These are phyloP conservation scores for Truncatella angustata DNA, from an alignment of 2,329 filamentous ascomycete species.

Conservation along the genomic window DNA sequence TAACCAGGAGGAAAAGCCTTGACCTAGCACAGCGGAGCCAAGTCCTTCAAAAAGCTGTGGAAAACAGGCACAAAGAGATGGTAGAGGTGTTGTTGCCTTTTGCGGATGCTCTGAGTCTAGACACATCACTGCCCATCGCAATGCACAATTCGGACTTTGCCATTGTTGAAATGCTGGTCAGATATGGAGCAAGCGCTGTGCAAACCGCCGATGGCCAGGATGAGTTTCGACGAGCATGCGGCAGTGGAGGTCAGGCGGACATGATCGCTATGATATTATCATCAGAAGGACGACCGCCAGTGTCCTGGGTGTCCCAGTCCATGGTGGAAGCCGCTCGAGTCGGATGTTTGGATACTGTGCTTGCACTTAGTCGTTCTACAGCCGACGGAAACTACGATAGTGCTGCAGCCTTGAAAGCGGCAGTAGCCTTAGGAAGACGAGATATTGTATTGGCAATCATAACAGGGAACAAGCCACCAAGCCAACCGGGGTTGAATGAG, in stretches of 20 bases:
- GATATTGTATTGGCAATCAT: conserved; percentile 56
- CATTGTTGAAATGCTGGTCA: conserved; percentile 47
- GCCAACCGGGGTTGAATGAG: conserved; percentile 44
- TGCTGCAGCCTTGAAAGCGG: conserved; percentile 50
- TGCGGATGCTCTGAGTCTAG: conserved; percentile 49
- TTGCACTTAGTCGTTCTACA: conserved; percentile 48
- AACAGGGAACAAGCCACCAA: conserved; percentile 51
- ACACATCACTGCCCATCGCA: conserved; percentile 48
- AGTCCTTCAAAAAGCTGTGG: conserved; percentile 49
- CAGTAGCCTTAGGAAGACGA: conserved; percentile 45
- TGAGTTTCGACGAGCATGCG: conserved; percentile 52
- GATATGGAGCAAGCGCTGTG: conserved; percentile 48
- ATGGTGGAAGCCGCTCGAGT: conserved; percentile 50
- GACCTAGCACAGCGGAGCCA: conserved; percentile 50
- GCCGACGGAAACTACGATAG: conserved; percentile 53
- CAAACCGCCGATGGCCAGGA: conserved; percentile 50
- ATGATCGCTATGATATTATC: conserved; percentile 48
- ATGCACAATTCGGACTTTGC: conserved; percentile 41
- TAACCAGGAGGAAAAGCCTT: conserved; percentile 48
- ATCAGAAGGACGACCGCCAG: conserved; percentile 45
- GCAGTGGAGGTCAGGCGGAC: conserved; percentile 41
- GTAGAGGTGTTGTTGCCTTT: conserved; percentile 52
- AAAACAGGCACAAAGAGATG: conserved; percentile 50
- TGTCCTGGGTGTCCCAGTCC: conserved; percentile 43
- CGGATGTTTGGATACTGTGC: conserved; percentile 49